phyloP scores from a whole-genome alignment of 2,329 filamentous ascomycete species.

The Arachnopeziza araneosa region DNA sequence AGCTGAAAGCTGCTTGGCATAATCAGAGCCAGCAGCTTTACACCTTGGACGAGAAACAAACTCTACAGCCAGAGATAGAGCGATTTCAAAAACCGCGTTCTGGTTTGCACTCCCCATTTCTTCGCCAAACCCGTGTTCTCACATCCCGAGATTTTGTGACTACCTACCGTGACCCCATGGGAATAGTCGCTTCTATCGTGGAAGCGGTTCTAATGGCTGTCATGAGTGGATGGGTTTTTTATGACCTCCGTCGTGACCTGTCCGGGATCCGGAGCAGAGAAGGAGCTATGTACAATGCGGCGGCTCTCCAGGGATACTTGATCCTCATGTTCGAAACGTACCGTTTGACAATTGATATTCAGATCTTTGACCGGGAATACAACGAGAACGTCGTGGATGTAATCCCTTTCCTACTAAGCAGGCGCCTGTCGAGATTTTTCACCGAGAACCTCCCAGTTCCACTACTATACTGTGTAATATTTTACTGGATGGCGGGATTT shows the following conservation, averaged over 20 bases:
- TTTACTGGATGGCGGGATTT: conserved; percentile 76
- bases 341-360: conserved; percentile 68
- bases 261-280: conserved; percentile 69
- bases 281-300: conserved; percentile 66
- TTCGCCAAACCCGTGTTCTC: conserved; percentile 59
- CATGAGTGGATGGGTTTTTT: conserved; percentile 69
- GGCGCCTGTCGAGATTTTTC: conserved; percentile 61
- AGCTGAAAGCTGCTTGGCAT: conserved; percentile 57
- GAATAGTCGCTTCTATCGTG: conserved; percentile 63
- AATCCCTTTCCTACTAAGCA: conserved; percentile 63
- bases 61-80: not conserved
- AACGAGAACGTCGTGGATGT: conserved; percentile 68
- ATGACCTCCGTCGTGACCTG: conserved; percentile 56
- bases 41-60: conserved; percentile 14
- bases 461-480: conserved; percentile 62
- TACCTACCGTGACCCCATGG: conserved; percentile 72
- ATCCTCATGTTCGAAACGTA: conserved; percentile 73
- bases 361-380: conserved; percentile 69
- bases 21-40: conserved; percentile 26
- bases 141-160: conserved; percentile 65
- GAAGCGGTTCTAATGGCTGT: conserved; percentile 68
- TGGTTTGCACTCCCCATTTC: conserved; percentile 43
- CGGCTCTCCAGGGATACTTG: conserved; percentile 69
- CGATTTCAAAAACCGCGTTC: not conserved
- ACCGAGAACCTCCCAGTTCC: conserved; percentile 71